phyloP scores from a whole-genome alignment of 768 basidiomycete genomes.

The Ephemerocybe angulata region DNA sequence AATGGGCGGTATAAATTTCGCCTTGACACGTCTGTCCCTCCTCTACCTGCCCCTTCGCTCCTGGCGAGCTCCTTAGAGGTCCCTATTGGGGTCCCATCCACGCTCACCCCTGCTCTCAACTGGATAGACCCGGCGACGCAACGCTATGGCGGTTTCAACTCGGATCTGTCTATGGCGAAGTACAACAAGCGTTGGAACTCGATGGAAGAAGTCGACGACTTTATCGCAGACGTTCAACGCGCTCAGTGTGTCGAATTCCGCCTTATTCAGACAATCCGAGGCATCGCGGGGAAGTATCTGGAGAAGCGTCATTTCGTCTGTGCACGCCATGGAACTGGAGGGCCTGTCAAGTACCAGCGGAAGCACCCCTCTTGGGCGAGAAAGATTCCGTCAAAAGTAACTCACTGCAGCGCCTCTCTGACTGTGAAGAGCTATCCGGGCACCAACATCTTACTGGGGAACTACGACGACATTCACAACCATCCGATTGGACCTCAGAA shows the following conservation, averaged over 20 bases:
- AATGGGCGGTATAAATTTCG: neutral
- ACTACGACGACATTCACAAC: neutral
- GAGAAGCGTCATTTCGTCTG: neutral
- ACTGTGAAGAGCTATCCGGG: neutral
- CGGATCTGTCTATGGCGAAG: neutral
- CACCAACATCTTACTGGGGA: neutral
- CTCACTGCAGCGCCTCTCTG: neutral
- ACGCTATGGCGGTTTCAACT: neutral
- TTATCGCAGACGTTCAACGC: neutral
- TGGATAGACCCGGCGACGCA: neutral
- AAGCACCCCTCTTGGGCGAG: neutral
- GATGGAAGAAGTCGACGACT: neutral
- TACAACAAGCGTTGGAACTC: neutral
- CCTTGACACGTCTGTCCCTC: neutral
- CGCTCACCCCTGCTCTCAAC: no score
- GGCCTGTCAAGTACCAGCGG: neutral
- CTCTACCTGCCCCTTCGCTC: neutral
- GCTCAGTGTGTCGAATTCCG: neutral
- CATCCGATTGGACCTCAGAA: neutral
- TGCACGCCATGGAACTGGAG: neutral
- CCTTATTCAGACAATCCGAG: neutral
- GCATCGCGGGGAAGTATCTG: neutral
- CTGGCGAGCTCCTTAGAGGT: neutral
- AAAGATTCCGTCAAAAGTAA: neutral
- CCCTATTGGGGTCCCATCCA: neutral